A percentile compares a stretch with the other conserved stretches of the same genome.
Conservation (phyloP, 768 basidiomycete species). For the Lactarius akahatsu region DNA sequence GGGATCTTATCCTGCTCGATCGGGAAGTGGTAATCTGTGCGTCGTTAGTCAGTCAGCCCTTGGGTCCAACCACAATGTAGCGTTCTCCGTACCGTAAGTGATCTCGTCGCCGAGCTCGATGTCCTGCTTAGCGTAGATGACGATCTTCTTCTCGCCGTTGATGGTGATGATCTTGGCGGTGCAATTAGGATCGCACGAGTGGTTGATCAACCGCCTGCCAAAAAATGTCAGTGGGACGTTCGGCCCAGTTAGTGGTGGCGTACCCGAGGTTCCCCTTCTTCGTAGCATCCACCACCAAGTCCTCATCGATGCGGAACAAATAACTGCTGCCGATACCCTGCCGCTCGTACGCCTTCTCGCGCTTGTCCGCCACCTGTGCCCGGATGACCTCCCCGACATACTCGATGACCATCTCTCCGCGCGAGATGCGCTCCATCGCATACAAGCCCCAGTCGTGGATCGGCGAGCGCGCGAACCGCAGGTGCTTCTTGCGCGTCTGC, state of each 20-base stretch:
- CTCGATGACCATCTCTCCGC: constrained; percentile 99
- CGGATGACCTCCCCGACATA: constrained; percentile 98
- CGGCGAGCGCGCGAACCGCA: constrained; percentile 90
- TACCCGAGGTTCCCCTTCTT: constrained; percentile 99
- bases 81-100: constrained; percentile 77
- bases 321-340: constrained; percentile 98
- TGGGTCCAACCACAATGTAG: neutral
- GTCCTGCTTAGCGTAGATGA: constrained; percentile 96
- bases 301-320: constrained; percentile 96
- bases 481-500: constrained; percentile 95
- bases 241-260: neutral
- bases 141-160: constrained; percentile 94
- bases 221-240: neutral
- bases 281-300: constrained; percentile 96
- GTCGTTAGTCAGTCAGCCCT: constrained; percentile 18
- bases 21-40: constrained; percentile 95
- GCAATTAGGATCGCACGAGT: constrained; percentile 95
- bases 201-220: constrained; percentile 90
- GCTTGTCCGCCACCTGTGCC: constrained; percentile 91
- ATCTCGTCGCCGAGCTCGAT: constrained; percentile 98
- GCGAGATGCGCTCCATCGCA: constrained; percentile 92
- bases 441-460: constrained; percentile 99
- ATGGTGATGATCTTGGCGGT: constrained; percentile 91
- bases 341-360: constrained; percentile 95
- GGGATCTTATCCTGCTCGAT: constrained; percentile 98